Evolutionary conservation across 2,329 filamentous ascomycete species (phyloP).

Genomic region (Dactylella cylindrospora): DNA sequence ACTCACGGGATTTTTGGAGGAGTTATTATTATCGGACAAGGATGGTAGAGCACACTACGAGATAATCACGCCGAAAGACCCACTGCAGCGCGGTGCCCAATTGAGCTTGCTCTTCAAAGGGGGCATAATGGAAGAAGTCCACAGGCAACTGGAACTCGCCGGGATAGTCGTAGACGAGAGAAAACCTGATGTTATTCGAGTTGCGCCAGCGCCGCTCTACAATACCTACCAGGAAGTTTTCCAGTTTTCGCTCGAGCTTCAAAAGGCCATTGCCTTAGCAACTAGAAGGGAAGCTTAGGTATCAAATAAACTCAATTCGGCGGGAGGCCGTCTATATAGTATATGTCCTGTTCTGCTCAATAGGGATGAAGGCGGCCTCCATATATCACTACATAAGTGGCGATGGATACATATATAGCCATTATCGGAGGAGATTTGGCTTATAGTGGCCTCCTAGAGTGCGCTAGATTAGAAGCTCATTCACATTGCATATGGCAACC

Average conservation of each 20-base stretch:
- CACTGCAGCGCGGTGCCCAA: constrained; percentile 72
- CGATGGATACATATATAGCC: too few relatives aligned
- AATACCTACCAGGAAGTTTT: constrained; percentile 75
- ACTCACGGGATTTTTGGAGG: constrained; percentile 75
- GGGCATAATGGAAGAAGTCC: constrained; percentile 70
- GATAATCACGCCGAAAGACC: constrained; percentile 70
- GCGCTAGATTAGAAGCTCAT: too few relatives aligned
- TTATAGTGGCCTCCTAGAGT: too few relatives aligned
- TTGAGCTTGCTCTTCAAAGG: constrained; percentile 70
- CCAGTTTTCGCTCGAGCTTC: constrained; percentile 59
- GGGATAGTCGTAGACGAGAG: constrained; percentile 80
- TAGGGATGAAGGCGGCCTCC: too few relatives aligned
- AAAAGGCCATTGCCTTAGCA: constrained; percentile 49
- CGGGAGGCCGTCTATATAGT: too few relatives aligned
- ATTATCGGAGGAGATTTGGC: too few relatives aligned
- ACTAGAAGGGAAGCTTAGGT: too few relatives aligned
- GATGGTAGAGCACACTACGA: constrained; percentile 54
- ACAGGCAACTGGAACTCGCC: constrained; percentile 64
- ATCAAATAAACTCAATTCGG: too few relatives aligned
- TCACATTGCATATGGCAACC: too few relatives aligned
- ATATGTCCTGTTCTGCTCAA: too few relatives aligned
- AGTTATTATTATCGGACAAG: constrained; percentile 53
- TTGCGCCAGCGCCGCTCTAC: constrained; percentile 82
- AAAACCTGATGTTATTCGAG: constrained; percentile 79
- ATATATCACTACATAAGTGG: too few relatives aligned